A percentile compares a stretch with the other conserved stretches of the same genome.
phyloP scores from a whole-genome alignment of 495 filamentous ascomycete genomes.

The Neurospora tetraspora region DNA sequence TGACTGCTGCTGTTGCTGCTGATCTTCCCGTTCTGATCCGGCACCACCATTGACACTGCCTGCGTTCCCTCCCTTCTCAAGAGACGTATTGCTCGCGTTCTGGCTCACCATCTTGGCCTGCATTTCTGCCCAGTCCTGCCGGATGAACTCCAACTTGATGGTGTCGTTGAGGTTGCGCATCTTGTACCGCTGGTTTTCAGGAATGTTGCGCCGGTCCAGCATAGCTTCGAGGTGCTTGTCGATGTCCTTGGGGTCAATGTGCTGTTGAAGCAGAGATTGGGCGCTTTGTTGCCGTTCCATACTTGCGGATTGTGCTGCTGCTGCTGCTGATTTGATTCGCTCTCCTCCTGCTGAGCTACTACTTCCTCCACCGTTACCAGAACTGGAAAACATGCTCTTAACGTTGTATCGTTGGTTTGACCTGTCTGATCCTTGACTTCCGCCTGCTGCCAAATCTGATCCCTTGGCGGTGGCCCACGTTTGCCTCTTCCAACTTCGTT shows the following conservation, averaged over 20 bases:
- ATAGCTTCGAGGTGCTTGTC: conserved; percentile 54
- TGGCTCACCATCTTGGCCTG: conserved; percentile 31
- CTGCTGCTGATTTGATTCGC: neutral
- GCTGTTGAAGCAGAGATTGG: neutral
- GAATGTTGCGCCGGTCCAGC: conserved; percentile 79
- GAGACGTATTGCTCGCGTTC: conserved; percentile 23
- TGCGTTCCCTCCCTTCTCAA: conserved; percentile 2
- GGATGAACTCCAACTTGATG: conserved; percentile 91
- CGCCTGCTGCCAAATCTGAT: neutral
- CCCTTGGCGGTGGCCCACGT: neutral
- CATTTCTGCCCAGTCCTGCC: conserved; percentile 69
- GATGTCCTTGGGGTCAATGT: conserved; percentile 36
- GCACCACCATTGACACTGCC: neutral
- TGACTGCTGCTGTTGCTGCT: neutral
- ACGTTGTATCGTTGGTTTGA: neutral
- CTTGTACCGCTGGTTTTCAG: conserved; percentile 83
- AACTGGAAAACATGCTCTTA: neutral
- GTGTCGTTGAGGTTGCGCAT: conserved; percentile 82
- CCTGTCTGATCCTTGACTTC: neutral
- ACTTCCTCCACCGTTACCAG: neutral
- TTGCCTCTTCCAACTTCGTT: neutral
- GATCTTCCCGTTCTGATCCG: neutral
- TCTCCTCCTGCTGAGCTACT: neutral
- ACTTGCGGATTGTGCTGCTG: neutral
- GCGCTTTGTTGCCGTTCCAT: neutral